phyloP scores from a whole-genome alignment of 2,329 filamentous ascomycete species.

The Fusarium redolens region DNA sequence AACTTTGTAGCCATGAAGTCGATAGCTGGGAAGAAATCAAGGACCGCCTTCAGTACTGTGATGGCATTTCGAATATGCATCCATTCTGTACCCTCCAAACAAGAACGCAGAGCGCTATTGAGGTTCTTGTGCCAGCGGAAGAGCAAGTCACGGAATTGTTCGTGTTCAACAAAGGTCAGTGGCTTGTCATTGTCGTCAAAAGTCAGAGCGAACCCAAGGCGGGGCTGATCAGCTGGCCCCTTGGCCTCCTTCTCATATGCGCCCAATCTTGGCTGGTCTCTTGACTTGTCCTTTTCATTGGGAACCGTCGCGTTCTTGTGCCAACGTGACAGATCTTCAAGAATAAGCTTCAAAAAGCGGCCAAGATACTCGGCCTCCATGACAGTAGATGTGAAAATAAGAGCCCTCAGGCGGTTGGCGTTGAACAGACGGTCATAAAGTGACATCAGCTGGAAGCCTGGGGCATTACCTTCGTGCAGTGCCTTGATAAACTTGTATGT shows the following conservation, averaged over 20 bases:
- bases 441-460: conserved; percentile 87
- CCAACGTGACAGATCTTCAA: conserved; percentile 86
- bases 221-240: conserved; percentile 60
- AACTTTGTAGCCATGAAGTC: conserved; percentile 85
- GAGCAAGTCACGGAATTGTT: conserved; percentile 85
- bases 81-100: conserved; percentile 86
- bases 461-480: conserved; percentile 84
- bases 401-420: conserved; percentile 79
- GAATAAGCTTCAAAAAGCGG: conserved; percentile 84
- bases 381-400: conserved; percentile 91
- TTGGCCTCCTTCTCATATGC: conserved; percentile 84
- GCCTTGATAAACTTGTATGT: conserved; percentile 87
- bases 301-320: conserved; percentile 76
- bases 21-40: conserved; percentile 86
- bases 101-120: conserved; percentile 81
- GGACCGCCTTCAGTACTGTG: conserved; percentile 83
- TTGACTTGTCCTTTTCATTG: conserved; percentile 50
- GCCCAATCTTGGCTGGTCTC: conserved; percentile 70
- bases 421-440: conserved; percentile 87
- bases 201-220: conserved; percentile 82
- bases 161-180: conserved; percentile 79
- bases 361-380: conserved; percentile 94
- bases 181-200: conserved; percentile 76
- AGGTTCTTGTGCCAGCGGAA: conserved; percentile 92
- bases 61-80: conserved; percentile 98